Evolutionary conservation across 139 green algal genomes (phyloP), one percentile per base, ranked within the genome.

Genomic region (Edaphochlamys debaryana): DNA sequence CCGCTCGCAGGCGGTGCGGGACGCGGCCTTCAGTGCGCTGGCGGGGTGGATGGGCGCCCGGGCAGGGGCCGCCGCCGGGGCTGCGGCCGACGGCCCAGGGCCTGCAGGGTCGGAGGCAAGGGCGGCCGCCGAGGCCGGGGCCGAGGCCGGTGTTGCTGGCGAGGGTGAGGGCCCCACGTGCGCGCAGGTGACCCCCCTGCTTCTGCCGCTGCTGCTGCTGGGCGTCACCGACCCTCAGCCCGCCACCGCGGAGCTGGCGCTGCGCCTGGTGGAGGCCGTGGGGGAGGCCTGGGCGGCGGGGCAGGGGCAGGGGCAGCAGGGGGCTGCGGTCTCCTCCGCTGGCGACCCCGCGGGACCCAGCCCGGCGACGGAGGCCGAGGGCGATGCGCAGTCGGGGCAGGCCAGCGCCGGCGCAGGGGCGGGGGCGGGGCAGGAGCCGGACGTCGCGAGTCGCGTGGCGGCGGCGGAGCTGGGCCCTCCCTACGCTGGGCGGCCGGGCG

Each of bases 171-270:
- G n/a, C n/a, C n/a, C n/a, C n/a, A n/a, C n/a, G n/a, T n/a, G n/a
- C n/a, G n/a, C n/a, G n/a, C n/a, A n/a, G n/a, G 13, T 22, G 6
- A 45, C 79, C 9, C 45, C 86, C 5, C 37, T 74, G 38, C 87
- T 96, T 69, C 86, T 96, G 75, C 92, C 93, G 4, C 36, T 94
- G 40, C 82, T 96, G 78, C 79, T 96, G 48, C 67, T 95, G 36
- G 93, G 93, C 3, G 79, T 96, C 19, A 94, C 83, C 7, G 93
- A 96, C 78, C 79, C 84, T 29, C 77, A 86, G 67, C 32, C 69
- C 2, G 22, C 69, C 1, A 66, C 87, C 7, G 84, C 84, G 5
- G 70, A 37, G 8, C 70, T 86, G 27, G 76, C 64, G 38, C 67
- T 91, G 63, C 0, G 25, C 3, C 80, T 87, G 32, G 76, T 89